Evolutionary conservation across 805 yeast species (phyloP), one percentile per base, ranked within the genome.

Genomic region (Metschnikowia similis): DNA sequence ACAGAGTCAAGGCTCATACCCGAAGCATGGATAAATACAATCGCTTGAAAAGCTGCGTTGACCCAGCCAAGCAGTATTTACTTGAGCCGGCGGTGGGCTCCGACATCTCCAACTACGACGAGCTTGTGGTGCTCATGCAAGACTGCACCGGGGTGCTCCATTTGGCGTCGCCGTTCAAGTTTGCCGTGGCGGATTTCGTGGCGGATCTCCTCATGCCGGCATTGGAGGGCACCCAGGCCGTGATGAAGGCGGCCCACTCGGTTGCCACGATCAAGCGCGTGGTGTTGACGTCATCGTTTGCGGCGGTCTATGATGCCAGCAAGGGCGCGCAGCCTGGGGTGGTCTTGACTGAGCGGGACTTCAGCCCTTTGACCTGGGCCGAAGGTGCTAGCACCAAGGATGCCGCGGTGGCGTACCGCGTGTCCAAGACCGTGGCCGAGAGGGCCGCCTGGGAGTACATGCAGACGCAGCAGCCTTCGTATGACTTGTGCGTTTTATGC

Each of bases 141-240:
- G 16, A 26, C 6, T 46, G 48, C 35, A 42, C 45, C 14, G 53
- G 41, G 1, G 42, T 46, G 14, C 55, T 82, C 34, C 87, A 82
- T 62, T 74, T 83, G 27, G 87, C 87, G 7, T 76, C 84, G 14
- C 85, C 87, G 16, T 77, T 77, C 59, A 67, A 71, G 27, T 77
- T 72, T 59, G 69, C 72, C 4, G 64, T 69, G 21, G 62, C 69
- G n/a, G 68, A 72, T 49, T 67, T 76, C 39, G 83, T 75, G 50
- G 73, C 74, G 39, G 82, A 77, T 27, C 66, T 82, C 45, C 65
- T 81, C 52, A 69, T 62, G 17, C 87, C 87, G 6, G 85, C 86
- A 1, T 63, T 79, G 30, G 29, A 41, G 16, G 86, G 85, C 31
- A 81, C 85, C 26, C 66, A 66, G 51, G 72, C 78, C 55, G 73